Conservation (phyloP, 805 yeast genomes). For the Wickerhamomyces chaumierensis region DNA sequence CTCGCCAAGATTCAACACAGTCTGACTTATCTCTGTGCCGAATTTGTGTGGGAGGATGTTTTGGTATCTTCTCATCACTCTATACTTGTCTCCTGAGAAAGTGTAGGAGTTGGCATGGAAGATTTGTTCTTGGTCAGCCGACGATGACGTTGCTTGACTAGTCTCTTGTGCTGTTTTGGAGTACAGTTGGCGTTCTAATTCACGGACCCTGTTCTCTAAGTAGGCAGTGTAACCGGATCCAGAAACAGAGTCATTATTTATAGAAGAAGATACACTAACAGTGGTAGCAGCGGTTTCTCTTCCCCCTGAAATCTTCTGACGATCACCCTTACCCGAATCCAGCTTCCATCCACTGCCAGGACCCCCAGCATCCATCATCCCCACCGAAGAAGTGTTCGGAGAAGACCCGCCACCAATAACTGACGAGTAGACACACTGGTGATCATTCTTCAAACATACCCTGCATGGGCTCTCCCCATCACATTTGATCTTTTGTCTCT, state of each 20-base stretch:
- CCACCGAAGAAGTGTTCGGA: not conserved
- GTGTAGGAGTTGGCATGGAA: constrained; percentile 16
- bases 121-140: constrained; percentile 7
- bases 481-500: constrained; percentile 46
- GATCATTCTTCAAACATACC: constrained; percentile 24
- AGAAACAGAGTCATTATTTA: too few species aligned
- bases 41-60: constrained; percentile 29
- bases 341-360: too few species aligned
- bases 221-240: constrained; percentile 19
- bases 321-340: too few species aligned
- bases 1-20: constrained; percentile 12
- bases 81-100: constrained; percentile 30
- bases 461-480: constrained; percentile 41
- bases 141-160: not conserved
- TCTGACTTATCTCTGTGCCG: constrained; percentile 22
- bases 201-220: constrained; percentile 29
- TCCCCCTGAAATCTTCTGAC: too few species aligned
- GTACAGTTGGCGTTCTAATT: too few species aligned
- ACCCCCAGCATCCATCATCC: too few species aligned
- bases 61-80: constrained; percentile 36
- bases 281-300: not conserved
- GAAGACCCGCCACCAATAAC: too few species aligned
- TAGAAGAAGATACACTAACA: not conserved
- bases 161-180: too few species aligned
- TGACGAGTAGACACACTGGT: constrained; percentile 7